Evolutionary conservation across 345 rosid genomes (phyloP).

Genomic region (Acer yangbiense): DNA sequence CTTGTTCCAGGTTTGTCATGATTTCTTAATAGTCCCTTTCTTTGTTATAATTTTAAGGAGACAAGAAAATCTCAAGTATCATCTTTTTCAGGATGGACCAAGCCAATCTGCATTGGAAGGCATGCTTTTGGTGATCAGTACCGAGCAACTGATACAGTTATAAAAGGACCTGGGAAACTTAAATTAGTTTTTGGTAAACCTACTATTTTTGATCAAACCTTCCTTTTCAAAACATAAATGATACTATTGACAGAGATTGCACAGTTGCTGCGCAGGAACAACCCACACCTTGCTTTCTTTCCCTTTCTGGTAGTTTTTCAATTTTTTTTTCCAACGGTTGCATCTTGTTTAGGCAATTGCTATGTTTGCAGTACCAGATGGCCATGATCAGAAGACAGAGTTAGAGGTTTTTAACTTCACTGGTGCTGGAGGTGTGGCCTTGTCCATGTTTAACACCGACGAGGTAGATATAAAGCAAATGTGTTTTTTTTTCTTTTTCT

Average conservation of each 20-base stretch:
- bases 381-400: conserved; percentile 58
- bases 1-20: conserved; percentile 69
- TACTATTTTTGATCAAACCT: conserved; percentile 1
- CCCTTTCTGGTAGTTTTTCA: neutral
- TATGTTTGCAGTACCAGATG: conserved; percentile 64
- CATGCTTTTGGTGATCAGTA: conserved; percentile 99
- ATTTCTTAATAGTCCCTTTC: conserved; percentile 5
- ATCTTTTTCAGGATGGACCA: conserved; percentile 73
- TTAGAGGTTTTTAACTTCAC: conserved; percentile 71
- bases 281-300: neutral
- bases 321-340: neutral
- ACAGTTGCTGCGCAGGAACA: neutral
- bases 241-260: neutral
- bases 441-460: conserved; percentile 93
- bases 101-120: conserved; percentile 94
- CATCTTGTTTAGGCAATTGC: conserved; percentile 12
- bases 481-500: neutral
- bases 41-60: neutral
- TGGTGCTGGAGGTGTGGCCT: conserved; percentile 86
- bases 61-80: neutral
- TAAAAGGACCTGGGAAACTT: conserved; percentile 74
- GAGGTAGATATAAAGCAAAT: conserved; percentile 52
- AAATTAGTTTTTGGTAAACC: conserved; percentile 69
- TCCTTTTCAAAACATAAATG: neutral
- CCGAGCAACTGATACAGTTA: conserved; percentile 79